A percentile compares a stretch with the other conserved stretches of the same genome.
Evolutionary conservation across 306 rosid genomes (phyloP).

Genomic region (Ormosia emarginata): DNA sequence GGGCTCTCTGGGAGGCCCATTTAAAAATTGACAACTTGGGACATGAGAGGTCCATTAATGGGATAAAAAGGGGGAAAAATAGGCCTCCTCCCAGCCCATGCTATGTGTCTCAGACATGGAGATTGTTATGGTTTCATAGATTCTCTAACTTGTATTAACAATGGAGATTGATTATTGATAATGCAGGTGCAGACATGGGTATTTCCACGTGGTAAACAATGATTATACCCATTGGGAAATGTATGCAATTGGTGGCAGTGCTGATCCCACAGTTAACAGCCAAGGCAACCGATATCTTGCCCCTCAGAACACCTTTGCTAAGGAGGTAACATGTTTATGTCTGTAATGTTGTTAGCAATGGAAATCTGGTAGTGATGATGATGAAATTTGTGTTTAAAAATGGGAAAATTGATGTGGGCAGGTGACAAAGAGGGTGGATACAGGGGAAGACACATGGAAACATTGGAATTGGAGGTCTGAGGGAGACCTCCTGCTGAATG

Average conservation of each 20-base stretch:
- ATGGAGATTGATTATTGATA: neutral
- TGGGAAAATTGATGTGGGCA: slow-evolving; percentile 25
- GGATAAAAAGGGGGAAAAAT: neutral
- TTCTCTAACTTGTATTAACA: neutral
- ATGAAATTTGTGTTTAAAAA: neutral
- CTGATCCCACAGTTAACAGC: slow-evolving; percentile 93
- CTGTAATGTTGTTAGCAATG: neutral
- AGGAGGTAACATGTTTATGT: slow-evolving; percentile 56
- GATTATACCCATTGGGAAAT: slow-evolving; percentile 98
- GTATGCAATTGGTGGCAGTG: slow-evolving; percentile 99
- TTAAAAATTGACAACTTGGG: neutral
- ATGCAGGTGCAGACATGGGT: slow-evolving; percentile 96
- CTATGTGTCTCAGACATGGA: neutral
- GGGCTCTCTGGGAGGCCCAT: slow-evolving; percentile 4
- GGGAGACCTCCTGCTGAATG: slow-evolving; percentile 90
- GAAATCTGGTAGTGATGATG: neutral
- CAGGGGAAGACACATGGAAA: slow-evolving; percentile 47
- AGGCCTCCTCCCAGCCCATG: neutral
- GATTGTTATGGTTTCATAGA: neutral
- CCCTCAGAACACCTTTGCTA: slow-evolving; percentile 70
- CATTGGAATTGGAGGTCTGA: slow-evolving; percentile 96
- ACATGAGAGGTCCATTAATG: neutral
- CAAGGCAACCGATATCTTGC: slow-evolving; percentile 98
- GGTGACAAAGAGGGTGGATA: slow-evolving; percentile 88
- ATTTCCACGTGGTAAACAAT: slow-evolving; percentile 96